A percentile compares a stretch with the other conserved stretches of the same genome.
These are phyloP conservation scores for Avicennia marina DNA, from an alignment of 257 asterid genomes.

Conservation along the genomic window DNA sequence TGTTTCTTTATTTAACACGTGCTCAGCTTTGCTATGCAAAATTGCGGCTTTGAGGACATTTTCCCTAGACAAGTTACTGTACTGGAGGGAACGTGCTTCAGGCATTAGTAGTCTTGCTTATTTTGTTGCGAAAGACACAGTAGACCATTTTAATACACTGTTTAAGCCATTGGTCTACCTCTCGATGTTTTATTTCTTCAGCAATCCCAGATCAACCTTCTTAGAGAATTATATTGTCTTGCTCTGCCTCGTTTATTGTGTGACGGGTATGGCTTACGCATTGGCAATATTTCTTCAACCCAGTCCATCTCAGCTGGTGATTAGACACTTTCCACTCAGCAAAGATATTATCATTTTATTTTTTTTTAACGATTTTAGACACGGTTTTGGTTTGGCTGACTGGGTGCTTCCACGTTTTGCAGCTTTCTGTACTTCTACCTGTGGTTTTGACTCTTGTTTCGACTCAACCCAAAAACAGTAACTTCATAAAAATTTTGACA, in stretches of 20 bases:
- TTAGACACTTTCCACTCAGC: slow-evolving; percentile 4
- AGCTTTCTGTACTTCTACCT: slow-evolving; percentile 91
- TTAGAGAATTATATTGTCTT: slow-evolving; percentile 55
- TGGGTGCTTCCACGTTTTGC: slow-evolving; percentile 18
- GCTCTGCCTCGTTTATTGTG: slow-evolving; percentile 64
- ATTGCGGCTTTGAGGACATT: slow-evolving; percentile 68
- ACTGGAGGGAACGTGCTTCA: slow-evolving; percentile 60
- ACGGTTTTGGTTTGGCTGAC: no score
- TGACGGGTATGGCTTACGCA: slow-evolving; percentile 63
- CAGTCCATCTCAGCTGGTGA: slow-evolving; percentile 77
- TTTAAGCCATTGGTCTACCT: slow-evolving; percentile 68
- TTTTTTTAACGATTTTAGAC: no score
- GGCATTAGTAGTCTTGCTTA: slow-evolving; percentile 76
- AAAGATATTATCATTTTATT: no score
- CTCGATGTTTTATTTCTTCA: slow-evolving; percentile 66
- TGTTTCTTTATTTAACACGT: not conserved
- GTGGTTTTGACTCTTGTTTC: slow-evolving; percentile 90
- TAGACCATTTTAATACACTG: slow-evolving; percentile 62
- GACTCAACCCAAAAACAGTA: slow-evolving; percentile 55
- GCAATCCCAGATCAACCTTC: slow-evolving; percentile 64
- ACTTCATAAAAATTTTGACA: slow-evolving; percentile 38
- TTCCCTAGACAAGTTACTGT: slow-evolving; percentile 55
- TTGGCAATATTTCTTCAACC: slow-evolving; percentile 72
- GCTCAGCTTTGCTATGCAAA: slow-evolving; percentile 59
- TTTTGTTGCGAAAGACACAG: slow-evolving; percentile 63